Evolutionary conservation across 306 rosid species (phyloP), one percentile per base, ranked within the genome.

Genomic region (Begonia masoniana): DNA sequence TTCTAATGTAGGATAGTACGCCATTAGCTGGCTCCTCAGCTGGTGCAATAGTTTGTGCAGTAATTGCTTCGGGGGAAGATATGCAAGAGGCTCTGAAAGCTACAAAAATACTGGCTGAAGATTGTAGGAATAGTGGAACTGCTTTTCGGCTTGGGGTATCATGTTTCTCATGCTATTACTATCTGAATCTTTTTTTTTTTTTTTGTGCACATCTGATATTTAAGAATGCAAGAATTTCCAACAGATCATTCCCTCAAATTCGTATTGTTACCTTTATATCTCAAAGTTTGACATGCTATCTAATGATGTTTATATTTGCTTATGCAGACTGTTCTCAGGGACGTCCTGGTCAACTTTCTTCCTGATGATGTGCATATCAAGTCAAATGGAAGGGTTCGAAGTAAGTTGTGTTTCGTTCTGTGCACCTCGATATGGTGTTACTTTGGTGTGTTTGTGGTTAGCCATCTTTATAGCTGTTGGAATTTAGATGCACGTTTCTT

Each of bases 21-120:
- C 97, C 97, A 10, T 73, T 85, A 74, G 91, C 97, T 57, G 97
- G 97, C 81, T 87, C 95, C 50, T 91, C 97, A 4, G 97, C 97
- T 4, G 97, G 97, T 46, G 95, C 95, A 43, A 85, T 91, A 72
- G 94, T 85, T 42, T 91, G 95, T 67, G 97, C 95, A 12, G 94
- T 82, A 55, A 60, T 91, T 76, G 95, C 95, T 15, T 91, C 94
- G 2, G 95, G 97, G 61, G 85, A 87, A 24, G 81, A 78, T 52
- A 91, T 91, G 95, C 75, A 78, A 75, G 95, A 85, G 62, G 94
- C 83, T 48, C 54, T 85, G 72, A 36, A 12, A 47, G 97, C 81
- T 45, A 89, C 95, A 59, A 85, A 89, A 80, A n/a, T 82, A 56
- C 75, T 85, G 67, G 95, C 95, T 53, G 85, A 79, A 42, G 93